Percentiles rank a stretch among this genome's conserved stretches.
These are phyloP conservation scores for Garcia nutans DNA, from an alignment of 345 rosid species.

Conservation along the genomic window DNA sequence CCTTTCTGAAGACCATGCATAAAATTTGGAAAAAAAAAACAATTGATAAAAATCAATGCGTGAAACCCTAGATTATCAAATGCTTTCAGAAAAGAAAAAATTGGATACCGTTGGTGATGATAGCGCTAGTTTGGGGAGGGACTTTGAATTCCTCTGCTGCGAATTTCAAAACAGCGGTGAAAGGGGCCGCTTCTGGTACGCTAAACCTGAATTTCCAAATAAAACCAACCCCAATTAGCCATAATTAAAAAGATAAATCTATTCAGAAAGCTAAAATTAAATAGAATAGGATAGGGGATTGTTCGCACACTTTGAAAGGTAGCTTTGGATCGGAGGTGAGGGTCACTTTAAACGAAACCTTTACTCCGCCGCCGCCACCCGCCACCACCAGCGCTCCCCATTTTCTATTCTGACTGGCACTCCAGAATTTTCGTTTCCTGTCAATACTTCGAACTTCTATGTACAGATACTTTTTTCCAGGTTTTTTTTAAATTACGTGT, in stretches of 20 bases:
- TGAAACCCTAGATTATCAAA: slow-evolving; percentile 8
- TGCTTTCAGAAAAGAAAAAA: neutral
- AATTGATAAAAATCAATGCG: neutral
- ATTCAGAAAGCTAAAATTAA: neutral
- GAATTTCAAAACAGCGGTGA: slow-evolving; percentile 91
- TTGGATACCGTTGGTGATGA: slow-evolving; percentile 84
- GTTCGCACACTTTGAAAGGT: slow-evolving; percentile 87
- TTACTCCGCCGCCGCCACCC: slow-evolving; percentile 53
- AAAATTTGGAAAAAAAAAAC: no score
- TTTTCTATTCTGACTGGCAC: slow-evolving; percentile 11
- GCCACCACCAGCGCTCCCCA: slow-evolving; percentile 53
- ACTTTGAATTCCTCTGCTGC: slow-evolving; percentile 98
- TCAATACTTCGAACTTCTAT: neutral
- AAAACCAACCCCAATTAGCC: neutral
- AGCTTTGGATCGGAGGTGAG: slow-evolving; percentile 98
- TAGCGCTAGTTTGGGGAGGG: slow-evolving; percentile 98
- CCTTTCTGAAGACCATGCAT: neutral
- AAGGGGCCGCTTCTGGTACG: slow-evolving; percentile 97
- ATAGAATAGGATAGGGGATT: neutral
- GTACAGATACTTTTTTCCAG: no score
- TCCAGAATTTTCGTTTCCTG: neutral
- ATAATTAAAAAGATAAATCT: neutral
- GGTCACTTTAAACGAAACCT: slow-evolving; percentile 91
- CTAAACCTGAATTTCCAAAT: slow-evolving; percentile 58
- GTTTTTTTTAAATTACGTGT: no score